A percentile compares a stretch with the other conserved stretches of the same genome.
phyloP scores from a whole-genome alignment of 225 moss, liverwort and hornwort species.

The Rhytidiadelphus loreus region DNA sequence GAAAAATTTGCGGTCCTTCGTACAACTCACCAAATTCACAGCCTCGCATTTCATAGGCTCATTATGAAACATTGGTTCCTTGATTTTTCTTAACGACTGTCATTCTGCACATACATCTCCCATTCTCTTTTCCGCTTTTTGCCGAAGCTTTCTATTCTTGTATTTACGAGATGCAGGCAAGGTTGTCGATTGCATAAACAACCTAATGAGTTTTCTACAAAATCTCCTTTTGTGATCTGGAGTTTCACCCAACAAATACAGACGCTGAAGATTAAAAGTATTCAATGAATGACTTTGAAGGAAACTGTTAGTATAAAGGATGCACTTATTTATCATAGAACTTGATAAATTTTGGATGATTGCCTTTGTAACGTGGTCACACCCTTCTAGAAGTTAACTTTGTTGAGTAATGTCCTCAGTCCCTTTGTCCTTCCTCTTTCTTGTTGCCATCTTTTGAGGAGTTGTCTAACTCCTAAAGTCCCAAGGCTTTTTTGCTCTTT shows the following conservation, averaged over 20 bases:
- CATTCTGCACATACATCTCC: background rate
- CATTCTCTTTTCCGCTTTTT: background rate
- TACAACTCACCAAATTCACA: background rate
- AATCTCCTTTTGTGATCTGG: rapidly evolving
- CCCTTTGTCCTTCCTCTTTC: background rate
- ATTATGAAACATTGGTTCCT: background rate
- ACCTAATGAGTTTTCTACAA: background rate
- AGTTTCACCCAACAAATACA: background rate
- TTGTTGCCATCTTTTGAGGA: background rate
- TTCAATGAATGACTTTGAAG: background rate
- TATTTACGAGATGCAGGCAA: background rate
- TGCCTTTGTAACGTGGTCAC: rapidly evolving
- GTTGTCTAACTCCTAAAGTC: background rate
- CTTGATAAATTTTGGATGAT: background rate
- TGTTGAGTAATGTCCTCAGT: rapidly evolving
- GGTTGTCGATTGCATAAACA: background rate
- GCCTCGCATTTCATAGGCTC: background rate
- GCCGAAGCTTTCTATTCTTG: background rate
- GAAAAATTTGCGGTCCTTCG: background rate
- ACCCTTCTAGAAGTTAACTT: rapidly evolving
- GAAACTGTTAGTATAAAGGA: too few relatives aligned
- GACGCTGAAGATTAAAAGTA: background rate
- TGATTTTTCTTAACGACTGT: background rate
- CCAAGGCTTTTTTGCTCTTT: background rate
- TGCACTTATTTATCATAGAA: background rate